These are phyloP conservation scores for Rhynchospora pubera DNA, from an alignment of 176 grass and related monocot genomes.

Conservation along the genomic window DNA sequence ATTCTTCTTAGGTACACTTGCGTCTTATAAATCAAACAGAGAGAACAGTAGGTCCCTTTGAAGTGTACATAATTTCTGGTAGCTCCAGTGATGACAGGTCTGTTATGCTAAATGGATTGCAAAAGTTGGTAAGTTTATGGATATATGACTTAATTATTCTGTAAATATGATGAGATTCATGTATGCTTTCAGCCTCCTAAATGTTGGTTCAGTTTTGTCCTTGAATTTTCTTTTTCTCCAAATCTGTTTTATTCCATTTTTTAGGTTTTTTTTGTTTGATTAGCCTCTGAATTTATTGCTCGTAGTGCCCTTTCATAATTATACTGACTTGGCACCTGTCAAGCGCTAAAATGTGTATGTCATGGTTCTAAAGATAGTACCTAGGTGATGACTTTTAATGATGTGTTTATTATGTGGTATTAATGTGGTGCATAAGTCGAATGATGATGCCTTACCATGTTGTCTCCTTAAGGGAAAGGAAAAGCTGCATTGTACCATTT, in stretches of 20 bases:
- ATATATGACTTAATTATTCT: background rate
- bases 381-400: background rate
- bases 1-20: constrained; percentile 54
- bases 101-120: constrained; percentile 87
- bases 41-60: constrained; percentile 92
- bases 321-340: background rate
- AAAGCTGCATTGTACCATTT: background rate
- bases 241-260: background rate
- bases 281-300: background rate
- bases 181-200: background rate
- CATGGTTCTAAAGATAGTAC: background rate
- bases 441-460: too few relatives aligned
- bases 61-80: constrained; percentile 67
- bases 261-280: background rate
- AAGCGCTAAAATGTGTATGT: background rate
- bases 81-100: constrained; percentile 47
- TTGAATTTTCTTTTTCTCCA: background rate
- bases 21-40: constrained; percentile 77
- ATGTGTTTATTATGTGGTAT: background rate
- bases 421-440: background rate
- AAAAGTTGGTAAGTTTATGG: constrained; percentile 67
- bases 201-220: background rate
- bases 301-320: background rate
- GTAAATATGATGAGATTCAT: background rate
- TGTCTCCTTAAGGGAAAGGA: too few relatives aligned